These are phyloP conservation scores for Annulohypoxylon nitens DNA, from an alignment of 495 filamentous ascomycete genomes.

Conservation along the genomic window DNA sequence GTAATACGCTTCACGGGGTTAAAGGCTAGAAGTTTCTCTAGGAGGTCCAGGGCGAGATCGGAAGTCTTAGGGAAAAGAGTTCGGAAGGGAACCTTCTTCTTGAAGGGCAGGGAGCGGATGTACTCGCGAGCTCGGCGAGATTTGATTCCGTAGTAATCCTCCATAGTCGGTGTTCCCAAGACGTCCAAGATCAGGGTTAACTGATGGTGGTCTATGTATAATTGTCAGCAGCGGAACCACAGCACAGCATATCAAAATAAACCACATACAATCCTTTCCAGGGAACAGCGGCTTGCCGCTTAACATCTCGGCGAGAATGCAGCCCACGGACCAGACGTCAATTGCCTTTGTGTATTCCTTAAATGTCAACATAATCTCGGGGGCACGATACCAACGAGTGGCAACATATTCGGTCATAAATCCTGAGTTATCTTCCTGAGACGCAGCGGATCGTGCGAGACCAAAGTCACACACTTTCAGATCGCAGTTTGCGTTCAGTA, in stretches of 20 bases:
- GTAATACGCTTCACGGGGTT: conserved; percentile 99
- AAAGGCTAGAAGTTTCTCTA: conserved; percentile 96
- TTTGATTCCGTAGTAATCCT: conserved; percentile 99
- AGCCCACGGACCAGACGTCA: conserved; percentile 99
- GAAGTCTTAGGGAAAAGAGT: conserved; percentile 98
- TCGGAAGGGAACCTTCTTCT: conserved; percentile 99
- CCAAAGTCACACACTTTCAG: conserved; percentile 99
- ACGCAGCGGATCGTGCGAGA: conserved; percentile 90
- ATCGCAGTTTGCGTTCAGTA: conserved; percentile 99
- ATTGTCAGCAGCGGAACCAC: conserved; percentile 30
- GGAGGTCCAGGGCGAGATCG: conserved; percentile 89
- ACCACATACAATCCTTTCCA: conserved; percentile 92
- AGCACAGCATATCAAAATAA: not conserved
- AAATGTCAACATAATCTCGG: conserved; percentile 99
- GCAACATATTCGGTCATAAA: conserved; percentile 99
- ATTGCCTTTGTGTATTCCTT: conserved; percentile 99
- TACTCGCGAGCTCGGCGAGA: conserved; percentile 98
- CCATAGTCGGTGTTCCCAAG: conserved; percentile 98
- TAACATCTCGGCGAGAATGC: conserved; percentile 99
- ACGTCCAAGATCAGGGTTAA: conserved; percentile 98
- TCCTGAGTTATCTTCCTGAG: conserved; percentile 97
- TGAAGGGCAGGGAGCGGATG: conserved; percentile 99
- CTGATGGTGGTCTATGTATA: conserved; percentile 88
- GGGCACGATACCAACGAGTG: conserved; percentile 98
- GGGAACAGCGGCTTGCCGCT: conserved; percentile 99